Conservation (phyloP, 1,139 yeast genomes). For the Candida dubliniensis region DNA sequence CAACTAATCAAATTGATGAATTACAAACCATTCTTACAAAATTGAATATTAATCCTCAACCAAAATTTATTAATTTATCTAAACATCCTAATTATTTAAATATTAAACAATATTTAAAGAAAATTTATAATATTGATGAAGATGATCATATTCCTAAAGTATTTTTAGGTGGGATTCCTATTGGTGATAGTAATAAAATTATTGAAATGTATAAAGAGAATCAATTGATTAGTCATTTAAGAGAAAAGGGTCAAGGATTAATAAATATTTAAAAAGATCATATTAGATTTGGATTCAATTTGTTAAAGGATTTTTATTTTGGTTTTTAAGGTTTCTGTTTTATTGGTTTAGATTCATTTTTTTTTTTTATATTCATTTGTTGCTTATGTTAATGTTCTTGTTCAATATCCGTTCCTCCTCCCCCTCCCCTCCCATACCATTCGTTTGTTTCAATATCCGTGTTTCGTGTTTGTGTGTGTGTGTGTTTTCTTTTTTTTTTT, state of each 20-base stretch:
- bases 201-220: constrained; percentile 22
- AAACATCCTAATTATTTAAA: constrained; percentile 33
- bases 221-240: constrained; percentile 22
- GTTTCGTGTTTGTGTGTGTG: too few species aligned
- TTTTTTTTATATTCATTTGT: too few species aligned
- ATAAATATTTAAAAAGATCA: constrained; percentile 19
- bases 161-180: constrained; percentile 34
- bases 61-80: constrained; percentile 28
- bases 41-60: constrained; percentile 33
- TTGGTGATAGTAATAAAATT: constrained; percentile 28
- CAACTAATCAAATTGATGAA: constrained; percentile 11
- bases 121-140: constrained; percentile 14
- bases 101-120: constrained; percentile 27
- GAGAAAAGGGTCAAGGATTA: constrained; percentile 27
- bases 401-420: too few species aligned
- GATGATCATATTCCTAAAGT: constrained; percentile 28
- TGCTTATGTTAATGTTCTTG: too few species aligned
- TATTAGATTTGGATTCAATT: too few species aligned
- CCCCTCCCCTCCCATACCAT: too few species aligned
- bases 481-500: too few species aligned
- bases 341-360: too few species aligned
- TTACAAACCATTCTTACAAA: constrained; percentile 23
- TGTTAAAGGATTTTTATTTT: too few species aligned
- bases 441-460: too few species aligned
- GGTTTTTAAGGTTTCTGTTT: too few species aligned